Evolutionary conservation across 2,329 filamentous ascomycete genomes (phyloP).

Genomic region (Alternaria triticimaculans): DNA sequence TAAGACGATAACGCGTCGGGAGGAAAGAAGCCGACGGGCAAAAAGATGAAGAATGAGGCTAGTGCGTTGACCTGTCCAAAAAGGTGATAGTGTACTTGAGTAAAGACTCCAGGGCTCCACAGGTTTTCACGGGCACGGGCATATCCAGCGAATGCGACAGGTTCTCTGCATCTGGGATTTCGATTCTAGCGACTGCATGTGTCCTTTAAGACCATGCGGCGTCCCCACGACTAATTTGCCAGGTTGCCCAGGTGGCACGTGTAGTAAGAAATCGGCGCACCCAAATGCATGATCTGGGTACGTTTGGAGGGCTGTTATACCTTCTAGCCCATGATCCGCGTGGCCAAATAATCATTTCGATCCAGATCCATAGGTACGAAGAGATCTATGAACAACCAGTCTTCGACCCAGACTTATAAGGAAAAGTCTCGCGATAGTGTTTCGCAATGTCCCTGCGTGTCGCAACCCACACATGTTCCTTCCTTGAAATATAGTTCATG

Average conservation of each 20-base stretch:
- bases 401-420: constrained; percentile 45
- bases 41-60: neutral
- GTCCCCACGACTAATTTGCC: neutral
- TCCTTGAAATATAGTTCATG: constrained; percentile 59
- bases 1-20: constrained; percentile 3
- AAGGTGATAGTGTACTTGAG: neutral
- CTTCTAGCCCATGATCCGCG: neutral
- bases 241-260: neutral
- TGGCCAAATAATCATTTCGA: neutral
- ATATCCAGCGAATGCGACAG: neutral
- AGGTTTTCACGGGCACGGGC: neutral
- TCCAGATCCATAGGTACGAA: neutral
- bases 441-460: constrained; percentile 61
- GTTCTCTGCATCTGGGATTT: neutral
- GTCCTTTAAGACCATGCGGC: neutral
- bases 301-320: neutral
- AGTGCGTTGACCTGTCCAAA: neutral
- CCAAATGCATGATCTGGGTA: neutral
- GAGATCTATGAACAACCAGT: constrained; percentile 7
- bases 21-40: constrained; percentile 7
- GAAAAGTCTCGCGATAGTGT: constrained; percentile 56
- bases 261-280: neutral
- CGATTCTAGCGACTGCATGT: neutral
- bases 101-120: neutral
- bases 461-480: constrained; percentile 63